These are phyloP conservation scores for Phytophthora nicotianae DNA, from an alignment of 352 stramenopile genomes.

Conservation along the genomic window DNA sequence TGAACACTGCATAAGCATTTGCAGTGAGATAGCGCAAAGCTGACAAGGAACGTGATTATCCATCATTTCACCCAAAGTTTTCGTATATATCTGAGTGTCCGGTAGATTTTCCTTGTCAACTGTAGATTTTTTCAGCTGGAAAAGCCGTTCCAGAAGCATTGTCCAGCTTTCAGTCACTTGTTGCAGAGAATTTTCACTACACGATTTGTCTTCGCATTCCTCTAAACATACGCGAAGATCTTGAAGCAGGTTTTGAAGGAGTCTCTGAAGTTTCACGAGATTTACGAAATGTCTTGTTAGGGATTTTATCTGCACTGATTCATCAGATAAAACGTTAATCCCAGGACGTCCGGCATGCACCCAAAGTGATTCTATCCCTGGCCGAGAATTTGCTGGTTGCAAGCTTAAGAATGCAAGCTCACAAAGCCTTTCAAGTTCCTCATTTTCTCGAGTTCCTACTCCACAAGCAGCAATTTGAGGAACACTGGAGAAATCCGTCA, in stretches of 20 bases:
- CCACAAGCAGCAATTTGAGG: conserved; percentile 10
- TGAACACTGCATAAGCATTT: conserved; percentile 8
- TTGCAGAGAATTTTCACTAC: background rate
- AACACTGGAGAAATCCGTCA: conserved; percentile 29
- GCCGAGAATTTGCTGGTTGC: conserved; percentile 18
- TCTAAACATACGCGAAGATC: conserved; percentile 3
- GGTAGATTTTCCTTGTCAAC: background rate
- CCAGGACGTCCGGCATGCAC: conserved; percentile 4
- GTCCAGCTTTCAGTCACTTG: conserved; percentile 8
- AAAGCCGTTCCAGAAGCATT: conserved; percentile 10
- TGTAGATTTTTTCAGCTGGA: conserved; percentile 1
- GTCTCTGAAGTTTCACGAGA: conserved; percentile 11
- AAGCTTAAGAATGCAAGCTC: conserved; percentile 16
- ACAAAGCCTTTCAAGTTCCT: conserved; percentile 19
- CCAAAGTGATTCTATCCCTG: conserved; percentile 20
- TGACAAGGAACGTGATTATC: conserved; percentile 10
- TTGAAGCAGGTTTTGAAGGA: background rate
- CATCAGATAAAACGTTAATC: background rate
- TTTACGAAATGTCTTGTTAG: conserved; percentile 13
- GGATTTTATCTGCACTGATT: background rate
- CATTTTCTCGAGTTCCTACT: background rate
- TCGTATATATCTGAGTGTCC: conserved; percentile 1
- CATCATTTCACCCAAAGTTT: background rate
- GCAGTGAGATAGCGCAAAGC: conserved; percentile 9
- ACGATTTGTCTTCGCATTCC: conserved; percentile 2